Conservation (phyloP, 441 rosid genomes). For the Bruguiera hainesii region DNA sequence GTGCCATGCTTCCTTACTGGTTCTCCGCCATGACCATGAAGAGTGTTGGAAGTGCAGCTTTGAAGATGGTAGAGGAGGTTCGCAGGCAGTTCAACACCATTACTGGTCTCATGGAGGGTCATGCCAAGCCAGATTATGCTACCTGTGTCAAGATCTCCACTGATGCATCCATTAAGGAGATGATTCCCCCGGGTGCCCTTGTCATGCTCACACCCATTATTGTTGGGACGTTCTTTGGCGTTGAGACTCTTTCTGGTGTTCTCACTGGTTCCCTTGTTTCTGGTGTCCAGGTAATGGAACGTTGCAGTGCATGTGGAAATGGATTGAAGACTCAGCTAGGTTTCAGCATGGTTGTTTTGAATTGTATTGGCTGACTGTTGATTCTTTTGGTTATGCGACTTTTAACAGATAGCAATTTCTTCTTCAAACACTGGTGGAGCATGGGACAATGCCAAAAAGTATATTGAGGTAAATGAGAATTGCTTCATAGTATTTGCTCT, state of each 20-base stretch:
- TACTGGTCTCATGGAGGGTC: constrained; percentile 56
- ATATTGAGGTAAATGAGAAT: constrained; percentile 44
- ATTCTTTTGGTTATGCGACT: neutral
- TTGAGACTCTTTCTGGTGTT: constrained; percentile 54
- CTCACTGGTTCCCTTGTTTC: constrained; percentile 60
- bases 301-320: neutral
- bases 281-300: constrained; percentile 45
- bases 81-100: constrained; percentile 55
- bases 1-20: constrained; percentile 63
- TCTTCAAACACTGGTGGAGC: constrained; percentile 74
- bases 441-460: constrained; percentile 76
- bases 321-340: no score
- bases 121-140: constrained; percentile 54
- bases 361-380: no score
- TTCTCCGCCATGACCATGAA: constrained; percentile 68
- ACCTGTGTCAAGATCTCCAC: constrained; percentile 58
- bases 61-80: constrained; percentile 63
- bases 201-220: constrained; percentile 59
- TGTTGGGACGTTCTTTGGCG: constrained; percentile 52
- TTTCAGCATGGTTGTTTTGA: no score
- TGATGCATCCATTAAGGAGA: constrained; percentile 57
- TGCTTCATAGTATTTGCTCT: no score
- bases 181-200: constrained; percentile 57
- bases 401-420: constrained; percentile 52
- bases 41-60: constrained; percentile 59